Evolutionary conservation across 306 rosid species (phyloP).

Genomic region (Medicago ruthenica): DNA sequence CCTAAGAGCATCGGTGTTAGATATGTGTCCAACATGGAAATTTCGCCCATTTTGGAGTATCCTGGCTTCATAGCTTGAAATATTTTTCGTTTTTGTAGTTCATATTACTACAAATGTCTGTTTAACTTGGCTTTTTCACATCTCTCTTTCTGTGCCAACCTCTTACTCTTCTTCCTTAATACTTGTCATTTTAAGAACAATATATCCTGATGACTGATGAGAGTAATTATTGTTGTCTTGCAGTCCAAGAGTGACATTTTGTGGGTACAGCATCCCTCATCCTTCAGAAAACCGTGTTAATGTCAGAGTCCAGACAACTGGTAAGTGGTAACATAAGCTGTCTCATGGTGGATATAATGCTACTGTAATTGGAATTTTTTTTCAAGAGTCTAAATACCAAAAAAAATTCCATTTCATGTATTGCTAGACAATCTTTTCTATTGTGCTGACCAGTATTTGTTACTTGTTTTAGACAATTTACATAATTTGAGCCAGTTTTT

Average conservation of each 20-base stretch:
- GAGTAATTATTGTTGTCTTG: slow-evolving; percentile 42
- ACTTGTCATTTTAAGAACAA: neutral
- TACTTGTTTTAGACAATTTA: slow-evolving; percentile 30
- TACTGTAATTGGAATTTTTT: slow-evolving; percentile 19
- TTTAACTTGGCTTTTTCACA: neutral
- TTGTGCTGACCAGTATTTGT: neutral
- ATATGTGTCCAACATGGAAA: too few relatives aligned
- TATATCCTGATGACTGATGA: slow-evolving; percentile 16
- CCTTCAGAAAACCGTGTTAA: slow-evolving; percentile 87
- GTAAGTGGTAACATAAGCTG: slow-evolving; percentile 63
- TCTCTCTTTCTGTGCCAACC: neutral
- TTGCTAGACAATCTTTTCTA: neutral
- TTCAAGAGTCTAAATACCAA: slow-evolving; percentile 12
- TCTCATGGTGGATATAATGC: neutral
- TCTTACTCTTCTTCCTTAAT: slow-evolving; percentile 11
- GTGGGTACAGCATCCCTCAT: slow-evolving; percentile 93
- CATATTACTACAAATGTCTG: neutral
- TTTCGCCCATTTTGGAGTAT: too few relatives aligned
- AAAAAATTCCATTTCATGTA: neutral
- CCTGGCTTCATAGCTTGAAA: neutral
- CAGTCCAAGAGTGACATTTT: slow-evolving; percentile 74
- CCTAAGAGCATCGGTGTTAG: too few relatives aligned
- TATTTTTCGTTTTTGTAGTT: neutral
- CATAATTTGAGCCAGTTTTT: neutral
- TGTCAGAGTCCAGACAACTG: slow-evolving; percentile 80